Base-by-base conservation (phyloP, 768 basidiomycete genomes). In the Suillus alpinus region DNA sequence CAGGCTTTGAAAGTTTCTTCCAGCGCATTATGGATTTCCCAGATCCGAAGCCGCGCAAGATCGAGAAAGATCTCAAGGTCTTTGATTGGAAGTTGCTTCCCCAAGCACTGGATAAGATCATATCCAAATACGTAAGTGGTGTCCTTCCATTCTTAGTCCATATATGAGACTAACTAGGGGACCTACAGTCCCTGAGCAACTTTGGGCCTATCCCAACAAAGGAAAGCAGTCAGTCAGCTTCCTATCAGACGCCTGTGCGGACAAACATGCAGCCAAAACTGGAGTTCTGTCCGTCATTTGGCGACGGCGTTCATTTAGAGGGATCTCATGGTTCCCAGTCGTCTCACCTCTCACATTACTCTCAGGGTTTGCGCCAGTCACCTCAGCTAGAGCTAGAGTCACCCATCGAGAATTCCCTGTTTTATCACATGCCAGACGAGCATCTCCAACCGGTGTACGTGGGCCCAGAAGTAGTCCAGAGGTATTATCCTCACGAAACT, bases 21-120 rank as follows among this genome's bases (percentile, higher is more conserved):
- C 87, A 91, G 76, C 83, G 87, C 66, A 95, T 99, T 77, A 98
- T 99, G 96, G 87, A 91, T 56, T 96, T 97, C 70, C 92, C 95
- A 0, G 85, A 86, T 49, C 96, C 96, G 8, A 95, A 93, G 72
- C 96, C 96, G 3, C 82, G 96, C 59, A 95, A 95, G 71, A 99
- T 98, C 63, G 96, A 98, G 70, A 98, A 98, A 80, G 94, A 98
- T 68, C 83, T 99, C 69, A 93, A 93, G 72, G 88, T 92, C 8
- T 93, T 93, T 66, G 83, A 86, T 43, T 93, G 91, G 91, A 79
- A 78, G 32, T 72, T 83, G 49, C 78, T 93, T n/a, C 81, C 81
- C 18, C 83, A 86, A 63, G 89, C 90, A 0, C 73, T 93, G 57
- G 86, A 89, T 51, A 92, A 91, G 72, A 90, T 92, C 60, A 78